phyloP scores from a whole-genome alignment of 768 basidiomycete species.

The Heimioporus sp. region DNA sequence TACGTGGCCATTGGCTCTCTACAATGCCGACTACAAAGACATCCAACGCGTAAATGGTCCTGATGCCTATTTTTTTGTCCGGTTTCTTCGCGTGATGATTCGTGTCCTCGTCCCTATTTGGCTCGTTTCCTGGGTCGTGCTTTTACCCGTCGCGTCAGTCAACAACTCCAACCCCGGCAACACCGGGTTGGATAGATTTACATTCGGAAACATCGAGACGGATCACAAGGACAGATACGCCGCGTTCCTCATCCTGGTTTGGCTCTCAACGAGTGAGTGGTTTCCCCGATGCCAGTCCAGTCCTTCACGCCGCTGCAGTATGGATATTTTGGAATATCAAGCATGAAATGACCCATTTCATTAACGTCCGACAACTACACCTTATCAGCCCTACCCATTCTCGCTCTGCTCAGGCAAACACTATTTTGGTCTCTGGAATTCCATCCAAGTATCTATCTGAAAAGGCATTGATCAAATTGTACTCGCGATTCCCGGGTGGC shows the following conservation, averaged over 20 bases:
- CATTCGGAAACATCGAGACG: constrained; percentile 72
- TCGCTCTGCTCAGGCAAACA: constrained; percentile 80
- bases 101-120: constrained; percentile 87
- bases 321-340: constrained; percentile 87
- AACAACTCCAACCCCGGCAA: constrained; percentile 45
- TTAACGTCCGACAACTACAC: constrained; percentile 77
- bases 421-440: constrained; percentile 88
- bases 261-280: constrained; percentile 70
- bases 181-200: constrained; percentile 65
- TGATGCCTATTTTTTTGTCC: constrained; percentile 93
- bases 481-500: constrained; percentile 85
- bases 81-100: constrained; percentile 83
- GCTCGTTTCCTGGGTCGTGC: constrained; percentile 82
- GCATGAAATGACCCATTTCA: constrained; percentile 76
- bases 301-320: constrained; percentile 38
- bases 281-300: not conserved
- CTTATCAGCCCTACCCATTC: constrained; percentile 75
- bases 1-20: constrained; percentile 67
- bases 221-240: constrained; percentile 59
- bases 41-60: constrained; percentile 73
- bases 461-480: constrained; percentile 61
- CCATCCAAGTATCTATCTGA: constrained; percentile 76
- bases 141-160: constrained; percentile 72
- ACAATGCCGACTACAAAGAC: constrained; percentile 55
- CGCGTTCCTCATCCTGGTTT: constrained; percentile 77